Conservation (phyloP, 1,139 yeast genomes). For the Blastobotrys apis region DNA sequence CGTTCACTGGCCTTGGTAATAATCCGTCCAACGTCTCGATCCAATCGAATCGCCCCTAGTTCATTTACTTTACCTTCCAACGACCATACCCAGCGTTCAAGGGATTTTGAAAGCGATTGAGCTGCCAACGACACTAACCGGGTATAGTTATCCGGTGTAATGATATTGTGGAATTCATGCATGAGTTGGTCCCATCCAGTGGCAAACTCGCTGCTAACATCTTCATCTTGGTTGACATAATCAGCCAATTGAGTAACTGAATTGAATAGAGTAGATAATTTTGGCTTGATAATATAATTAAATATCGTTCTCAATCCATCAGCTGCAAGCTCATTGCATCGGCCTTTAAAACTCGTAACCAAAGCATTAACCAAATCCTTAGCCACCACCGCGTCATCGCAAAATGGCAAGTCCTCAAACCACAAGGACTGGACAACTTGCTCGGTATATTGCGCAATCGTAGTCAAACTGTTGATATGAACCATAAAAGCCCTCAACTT, state of each 20-base stretch:
- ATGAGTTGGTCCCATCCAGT: slow-evolving; percentile 60
- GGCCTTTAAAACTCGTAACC: slow-evolving; percentile 34
- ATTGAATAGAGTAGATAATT: slow-evolving; percentile 45
- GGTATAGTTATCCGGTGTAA: slow-evolving; percentile 49
- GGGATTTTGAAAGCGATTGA: slow-evolving; percentile 43
- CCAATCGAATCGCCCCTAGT: slow-evolving; percentile 78
- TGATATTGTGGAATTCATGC: slow-evolving; percentile 57
- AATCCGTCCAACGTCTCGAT: slow-evolving; percentile 71
- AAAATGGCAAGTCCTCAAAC: slow-evolving; percentile 51
- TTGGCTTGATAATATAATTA: slow-evolving; percentile 53
- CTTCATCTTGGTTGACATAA: slow-evolving; percentile 37
- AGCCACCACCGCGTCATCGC: slow-evolving; percentile 47
- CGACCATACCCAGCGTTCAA: slow-evolving; percentile 66
- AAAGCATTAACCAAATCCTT: slow-evolving; percentile 39
- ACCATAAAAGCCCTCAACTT: slow-evolving; percentile 47
- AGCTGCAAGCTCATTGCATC: slow-evolving; percentile 46
- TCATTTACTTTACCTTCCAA: slow-evolving; percentile 70
- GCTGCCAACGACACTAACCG: slow-evolving; percentile 54
- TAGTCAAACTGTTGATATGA: slow-evolving; percentile 57
- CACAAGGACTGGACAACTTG: slow-evolving; percentile 43
- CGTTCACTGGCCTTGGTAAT: slow-evolving; percentile 42
- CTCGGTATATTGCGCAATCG: slow-evolving; percentile 52
- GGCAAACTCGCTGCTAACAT: slow-evolving; percentile 25
- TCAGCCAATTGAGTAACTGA: slow-evolving; percentile 54
- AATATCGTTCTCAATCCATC: slow-evolving; percentile 55